Evolutionary conservation across 73 alveolate genomes (phyloP).

Genomic region (Paramecium pentaurelia): DNA sequence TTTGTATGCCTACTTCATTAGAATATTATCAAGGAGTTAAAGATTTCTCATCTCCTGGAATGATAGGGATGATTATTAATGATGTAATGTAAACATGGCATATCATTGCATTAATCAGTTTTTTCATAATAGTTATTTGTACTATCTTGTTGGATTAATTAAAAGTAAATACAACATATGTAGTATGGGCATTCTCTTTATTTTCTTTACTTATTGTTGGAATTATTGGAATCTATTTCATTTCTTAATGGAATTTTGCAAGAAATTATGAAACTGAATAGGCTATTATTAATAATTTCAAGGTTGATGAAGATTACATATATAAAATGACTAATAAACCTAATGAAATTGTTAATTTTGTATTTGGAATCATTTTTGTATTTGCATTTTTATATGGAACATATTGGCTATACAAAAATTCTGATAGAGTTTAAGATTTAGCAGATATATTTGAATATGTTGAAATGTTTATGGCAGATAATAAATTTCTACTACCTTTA

Average conservation of each 20-base stretch:
- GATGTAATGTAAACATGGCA: neutral
- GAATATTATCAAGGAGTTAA: neutral
- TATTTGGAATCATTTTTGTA: neutral
- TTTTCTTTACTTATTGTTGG: neutral
- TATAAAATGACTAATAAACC: neutral
- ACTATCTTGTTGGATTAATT: neutral
- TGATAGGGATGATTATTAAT: neutral
- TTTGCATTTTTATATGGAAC: neutral
- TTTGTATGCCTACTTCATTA: slow-evolving; percentile 10
- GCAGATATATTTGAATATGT: neutral
- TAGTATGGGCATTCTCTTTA: slow-evolving; percentile 13
- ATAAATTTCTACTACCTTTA: neutral
- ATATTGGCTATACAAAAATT: neutral
- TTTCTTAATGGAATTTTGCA: neutral
- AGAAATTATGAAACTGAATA: neutral
- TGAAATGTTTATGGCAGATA: neutral
- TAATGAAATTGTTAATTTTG: neutral
- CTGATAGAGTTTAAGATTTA: neutral
- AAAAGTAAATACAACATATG: neutral
- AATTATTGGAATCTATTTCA: neutral
- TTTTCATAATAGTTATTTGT: neutral
- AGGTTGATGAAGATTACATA: neutral
- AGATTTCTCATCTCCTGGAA: neutral
- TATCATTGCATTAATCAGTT: neutral
- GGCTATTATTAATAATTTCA: neutral